Conservation (phyloP, 2,329 filamentous ascomycete species). For the Calonectria pauciramosa region DNA sequence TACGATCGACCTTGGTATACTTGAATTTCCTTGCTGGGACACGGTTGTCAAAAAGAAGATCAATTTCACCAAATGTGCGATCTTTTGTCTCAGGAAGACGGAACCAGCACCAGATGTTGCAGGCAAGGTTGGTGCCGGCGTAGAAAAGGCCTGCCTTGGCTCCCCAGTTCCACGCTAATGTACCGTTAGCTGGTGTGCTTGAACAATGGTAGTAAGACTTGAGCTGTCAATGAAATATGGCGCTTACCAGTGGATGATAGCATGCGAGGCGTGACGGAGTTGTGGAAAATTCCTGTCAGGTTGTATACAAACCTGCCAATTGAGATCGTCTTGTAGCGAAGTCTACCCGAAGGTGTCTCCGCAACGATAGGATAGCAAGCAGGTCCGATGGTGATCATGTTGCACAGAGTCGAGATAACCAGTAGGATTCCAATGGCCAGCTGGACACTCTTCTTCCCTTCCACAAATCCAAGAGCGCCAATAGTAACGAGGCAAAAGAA, state of each 20-base stretch:
- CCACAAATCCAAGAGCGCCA: conserved; percentile 27
- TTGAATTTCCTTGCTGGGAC: conserved; percentile 45
- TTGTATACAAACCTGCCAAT: conserved; percentile 60
- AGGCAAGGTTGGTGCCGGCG: conserved; percentile 49
- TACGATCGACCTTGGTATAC: conserved; percentile 45
- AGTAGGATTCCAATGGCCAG: conserved; percentile 42
- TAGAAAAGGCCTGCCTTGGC: conserved; percentile 56
- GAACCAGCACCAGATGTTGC: conserved; percentile 53
- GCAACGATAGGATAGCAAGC: conserved; percentile 56
- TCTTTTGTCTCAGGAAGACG: conserved; percentile 48
- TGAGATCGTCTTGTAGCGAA: conserved; percentile 61
- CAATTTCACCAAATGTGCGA: conserved; percentile 46
- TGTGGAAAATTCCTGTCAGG: conserved; percentile 56
- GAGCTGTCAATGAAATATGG: background rate
- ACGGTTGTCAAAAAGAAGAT: conserved; percentile 43
- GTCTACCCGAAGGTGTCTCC: conserved; percentile 57
- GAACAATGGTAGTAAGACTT: background rate
- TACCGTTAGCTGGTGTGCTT: conserved; percentile 28
- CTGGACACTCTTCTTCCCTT: conserved; percentile 10
- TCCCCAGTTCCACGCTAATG: conserved; percentile 49
- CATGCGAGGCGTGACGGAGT: conserved; percentile 54
- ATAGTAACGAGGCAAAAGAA: conserved; percentile 51
- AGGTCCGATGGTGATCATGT: conserved; percentile 53
- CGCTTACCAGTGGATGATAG: conserved; percentile 27
- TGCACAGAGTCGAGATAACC: conserved; percentile 48